Conservation (phyloP, 805 yeast genomes). For the Spathaspora sp. region DNA sequence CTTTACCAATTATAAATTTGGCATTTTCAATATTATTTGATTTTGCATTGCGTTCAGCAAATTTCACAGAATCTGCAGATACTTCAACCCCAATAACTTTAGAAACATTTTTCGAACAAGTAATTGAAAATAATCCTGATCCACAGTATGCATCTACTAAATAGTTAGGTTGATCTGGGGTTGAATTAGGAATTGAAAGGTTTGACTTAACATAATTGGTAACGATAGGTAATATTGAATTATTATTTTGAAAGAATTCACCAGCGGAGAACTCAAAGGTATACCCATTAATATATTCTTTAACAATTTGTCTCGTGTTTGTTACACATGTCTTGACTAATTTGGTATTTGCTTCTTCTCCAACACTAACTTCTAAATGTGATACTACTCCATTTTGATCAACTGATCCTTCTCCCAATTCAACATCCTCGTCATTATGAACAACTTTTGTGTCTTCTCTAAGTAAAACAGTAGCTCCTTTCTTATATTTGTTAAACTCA, state of each 20-base stretch:
- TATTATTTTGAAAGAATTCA: slow-evolving; percentile 94
- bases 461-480: slow-evolving; percentile 83
- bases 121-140: slow-evolving; percentile 86
- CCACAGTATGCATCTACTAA: slow-evolving; percentile 96
- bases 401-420: slow-evolving; percentile 42
- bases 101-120: slow-evolving; percentile 79
- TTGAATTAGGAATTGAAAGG: slow-evolving; percentile 39
- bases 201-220: slow-evolving; percentile 78
- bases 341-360: slow-evolving; percentile 17
- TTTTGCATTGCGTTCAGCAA: slow-evolving; percentile 79
- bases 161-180: slow-evolving; percentile 42
- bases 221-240: slow-evolving; percentile 81
- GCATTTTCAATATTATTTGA: slow-evolving; percentile 76
- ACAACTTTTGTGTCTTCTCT: slow-evolving; percentile 67
- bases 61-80: slow-evolving; percentile 83
- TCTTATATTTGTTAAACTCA: slow-evolving; percentile 48
- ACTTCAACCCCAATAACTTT: slow-evolving; percentile 92
- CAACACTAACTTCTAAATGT: slow-evolving; percentile 22
- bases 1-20: slow-evolving; percentile 84
- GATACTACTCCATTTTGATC: slow-evolving; percentile 33
- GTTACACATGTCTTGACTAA: slow-evolving; percentile 73
- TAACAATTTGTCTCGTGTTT: slow-evolving; percentile 71
- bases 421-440: slow-evolving; percentile 19
- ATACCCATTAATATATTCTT: slow-evolving; percentile 70
- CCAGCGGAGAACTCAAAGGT: slow-evolving; percentile 89